phyloP scores from a whole-genome alignment of 768 basidiomycete species.

The Suillus hirtellus region DNA sequence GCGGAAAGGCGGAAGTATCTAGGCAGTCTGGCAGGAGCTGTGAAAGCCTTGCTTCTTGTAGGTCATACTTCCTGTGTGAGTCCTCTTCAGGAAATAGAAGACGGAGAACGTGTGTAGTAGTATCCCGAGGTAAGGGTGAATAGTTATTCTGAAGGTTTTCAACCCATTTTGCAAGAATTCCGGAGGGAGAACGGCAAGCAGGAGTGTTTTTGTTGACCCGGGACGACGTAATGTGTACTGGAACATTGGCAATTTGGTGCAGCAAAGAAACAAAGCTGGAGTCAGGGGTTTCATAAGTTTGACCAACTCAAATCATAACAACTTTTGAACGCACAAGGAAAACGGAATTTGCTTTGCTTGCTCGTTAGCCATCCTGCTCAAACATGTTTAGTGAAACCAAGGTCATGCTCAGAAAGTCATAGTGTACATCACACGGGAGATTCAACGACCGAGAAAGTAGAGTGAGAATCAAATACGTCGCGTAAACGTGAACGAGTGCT shows the following conservation, averaged over 20 bases:
- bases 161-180: conserved; percentile 48
- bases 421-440: neutral
- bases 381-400: neutral
- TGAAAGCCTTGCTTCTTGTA: conserved; percentile 67
- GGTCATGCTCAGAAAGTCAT: neutral
- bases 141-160: conserved; percentile 41
- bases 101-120: conserved; percentile 62
- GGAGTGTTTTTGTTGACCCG: conserved; percentile 12
- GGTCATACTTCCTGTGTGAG: conserved; percentile 61
- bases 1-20: conserved; percentile 37
- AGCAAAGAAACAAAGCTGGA: conserved; percentile 52
- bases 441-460: neutral
- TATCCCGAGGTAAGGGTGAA: conserved; percentile 50
- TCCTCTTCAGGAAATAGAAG: conserved; percentile 89
- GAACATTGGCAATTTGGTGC: conserved; percentile 41
- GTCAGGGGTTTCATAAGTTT: conserved; percentile 6
- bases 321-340: conserved; percentile 39
- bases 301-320: neutral
- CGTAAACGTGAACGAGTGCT: neutral
- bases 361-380: neutral
- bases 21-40: conserved; percentile 50
- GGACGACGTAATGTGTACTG: conserved; percentile 22
- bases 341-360: conserved; percentile 36
- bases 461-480: neutral
- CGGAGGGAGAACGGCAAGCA: conserved; percentile 36